Evolutionary conservation across 129 eudicot species (phyloP).

Genomic region (Centrapalus pauciflorus): DNA sequence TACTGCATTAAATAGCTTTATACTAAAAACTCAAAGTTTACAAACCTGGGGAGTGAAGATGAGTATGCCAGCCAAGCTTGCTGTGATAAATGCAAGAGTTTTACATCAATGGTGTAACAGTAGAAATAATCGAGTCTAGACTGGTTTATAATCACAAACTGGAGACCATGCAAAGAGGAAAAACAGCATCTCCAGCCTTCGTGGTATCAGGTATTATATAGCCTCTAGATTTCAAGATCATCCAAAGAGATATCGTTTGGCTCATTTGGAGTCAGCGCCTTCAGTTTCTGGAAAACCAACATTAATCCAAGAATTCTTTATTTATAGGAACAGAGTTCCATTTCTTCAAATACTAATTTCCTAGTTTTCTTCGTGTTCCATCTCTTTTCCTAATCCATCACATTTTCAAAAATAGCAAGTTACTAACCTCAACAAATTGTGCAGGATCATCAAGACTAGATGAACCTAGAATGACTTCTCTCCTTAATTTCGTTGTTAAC

Average conservation of each 20-base stretch:
- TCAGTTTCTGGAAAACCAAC: constrained; percentile 55
- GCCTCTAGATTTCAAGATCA: constrained; percentile 50
- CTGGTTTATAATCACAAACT: constrained; percentile 9
- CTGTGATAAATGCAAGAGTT: constrained; percentile 3
- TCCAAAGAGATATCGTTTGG: constrained; percentile 45
- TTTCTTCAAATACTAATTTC: too few species aligned
- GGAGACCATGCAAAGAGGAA: constrained; percentile 19
- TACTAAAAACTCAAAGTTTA: not conserved
- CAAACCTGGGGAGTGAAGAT: not conserved
- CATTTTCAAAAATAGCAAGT: too few species aligned
- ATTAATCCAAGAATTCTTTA: not conserved
- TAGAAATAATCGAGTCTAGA: constrained; percentile 11
- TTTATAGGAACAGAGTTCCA: not conserved
- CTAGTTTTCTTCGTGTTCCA: too few species aligned
- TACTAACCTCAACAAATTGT: constrained; percentile 68
- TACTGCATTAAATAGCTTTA: not conserved
- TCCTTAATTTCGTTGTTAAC: constrained; percentile 56
- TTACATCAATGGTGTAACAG: constrained; percentile 18
- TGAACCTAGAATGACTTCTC: constrained; percentile 80
- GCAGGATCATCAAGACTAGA: constrained; percentile 88
- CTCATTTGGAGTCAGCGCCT: constrained; percentile 37
- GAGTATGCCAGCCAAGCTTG: not conserved
- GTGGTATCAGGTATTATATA: not conserved
- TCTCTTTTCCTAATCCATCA: too few species aligned
- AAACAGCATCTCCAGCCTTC: constrained; percentile 15